Conservation (phyloP, 2,329 filamentous ascomycete genomes). For the Xenoacremonium recifei region DNA sequence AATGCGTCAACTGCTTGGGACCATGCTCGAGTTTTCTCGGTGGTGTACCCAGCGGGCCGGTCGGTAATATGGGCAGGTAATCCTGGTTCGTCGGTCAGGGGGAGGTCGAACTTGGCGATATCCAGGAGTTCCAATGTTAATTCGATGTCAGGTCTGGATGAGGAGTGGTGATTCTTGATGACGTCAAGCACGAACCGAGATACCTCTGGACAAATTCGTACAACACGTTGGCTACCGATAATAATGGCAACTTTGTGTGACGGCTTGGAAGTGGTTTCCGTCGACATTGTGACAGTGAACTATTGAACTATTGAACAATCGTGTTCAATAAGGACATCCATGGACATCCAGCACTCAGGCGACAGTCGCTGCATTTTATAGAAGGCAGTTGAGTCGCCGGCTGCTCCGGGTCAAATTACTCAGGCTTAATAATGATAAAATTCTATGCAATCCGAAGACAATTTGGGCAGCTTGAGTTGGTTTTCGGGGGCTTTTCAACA, state of each 20-base stretch:
- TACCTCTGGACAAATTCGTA: not conserved
- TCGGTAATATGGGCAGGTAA: slow-evolving; percentile 2
- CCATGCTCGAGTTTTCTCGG: slow-evolving; percentile 1
- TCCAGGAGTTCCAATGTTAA: not conserved
- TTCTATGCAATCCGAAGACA: no score
- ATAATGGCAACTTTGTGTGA: not conserved
- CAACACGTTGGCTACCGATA: not conserved
- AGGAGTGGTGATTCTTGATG: not conserved
- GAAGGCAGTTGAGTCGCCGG: no score
- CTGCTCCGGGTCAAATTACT: no score
- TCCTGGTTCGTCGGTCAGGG: not conserved
- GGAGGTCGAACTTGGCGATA: not conserved
- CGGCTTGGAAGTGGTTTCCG: not conserved
- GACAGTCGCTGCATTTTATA: no score
- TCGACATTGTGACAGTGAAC: not conserved
- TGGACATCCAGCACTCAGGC: no score
- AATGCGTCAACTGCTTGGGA: slow-evolving; percentile 35
- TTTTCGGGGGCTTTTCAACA: no score
- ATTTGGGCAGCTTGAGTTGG: no score
- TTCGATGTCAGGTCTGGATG: not conserved
- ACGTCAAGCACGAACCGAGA: not conserved
- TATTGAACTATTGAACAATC: no score
- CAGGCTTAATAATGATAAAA: no score
- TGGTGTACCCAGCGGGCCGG: not conserved
- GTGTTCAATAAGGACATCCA: no score